Base-by-base conservation (phyloP, 192 early-diverging fungal genomes). In the Helicostylum pulchrum region DNA sequence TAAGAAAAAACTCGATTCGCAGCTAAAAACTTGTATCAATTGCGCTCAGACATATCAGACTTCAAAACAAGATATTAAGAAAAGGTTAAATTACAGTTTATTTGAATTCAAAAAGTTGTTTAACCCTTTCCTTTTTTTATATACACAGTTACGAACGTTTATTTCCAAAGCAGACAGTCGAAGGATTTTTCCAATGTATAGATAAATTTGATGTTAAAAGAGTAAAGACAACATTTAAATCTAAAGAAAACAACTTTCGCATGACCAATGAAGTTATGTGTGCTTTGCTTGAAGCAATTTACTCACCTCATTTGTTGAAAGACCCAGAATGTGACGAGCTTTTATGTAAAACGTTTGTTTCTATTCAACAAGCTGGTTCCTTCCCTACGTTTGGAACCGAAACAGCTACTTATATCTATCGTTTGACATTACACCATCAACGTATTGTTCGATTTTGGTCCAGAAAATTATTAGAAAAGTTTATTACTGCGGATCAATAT, bases 11-110 rank as follows among this genome's bases (percentile, higher is more conserved):
- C 65, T 75, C 26, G 66, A 63, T 50, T 51, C 19, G 7, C 49
- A 66, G 34, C 52, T 75, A 19, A 51, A 19, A 3, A 44, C 26
- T 20, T 75, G 74, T 14, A 62, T 32, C 14, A 7, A 53, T 7
- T 75, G 74, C 52, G 44, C 57, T n/a, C 48, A 64, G 31, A 20
- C 34, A 3, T 75, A 70, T 62, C 61, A 75, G n/a, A 23, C 26
- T 26, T 62, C 66, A 5, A 73, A 68, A 36, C 8, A 50, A 19
- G 21, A 14, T 10, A 11, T 61, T 7, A 36, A 44, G 43, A 70
- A 60, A 44, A 48, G 31, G 19, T 48, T 34, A 45, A 42, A 49
- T 5, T 8, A 12, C 10, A 12, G 21, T 11, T 14, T 2, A 59
- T 59, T n/a, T n/a, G n/a, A n/a, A n/a, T n/a, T n/a, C n/a, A n/a